phyloP scores from a whole-genome alignment of 306 rosid genomes.

The Ceratonia siliqua region DNA sequence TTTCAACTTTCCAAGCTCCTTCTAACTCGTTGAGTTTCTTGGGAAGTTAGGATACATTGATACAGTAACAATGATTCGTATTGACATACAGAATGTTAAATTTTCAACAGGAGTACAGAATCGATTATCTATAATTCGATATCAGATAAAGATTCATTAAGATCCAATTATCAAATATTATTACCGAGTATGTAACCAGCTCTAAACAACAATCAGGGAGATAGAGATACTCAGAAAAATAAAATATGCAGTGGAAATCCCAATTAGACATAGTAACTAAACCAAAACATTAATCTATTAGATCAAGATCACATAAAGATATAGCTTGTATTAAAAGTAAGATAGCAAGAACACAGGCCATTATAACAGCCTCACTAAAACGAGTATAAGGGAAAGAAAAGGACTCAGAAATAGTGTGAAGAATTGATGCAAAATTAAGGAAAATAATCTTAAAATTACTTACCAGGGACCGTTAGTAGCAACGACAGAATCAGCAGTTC shows the following conservation, averaged over 20 bases:
- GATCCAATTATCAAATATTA: neutral
- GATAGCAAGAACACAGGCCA: no score
- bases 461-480: slow-evolving; percentile 62
- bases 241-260: neutral
- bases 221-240: neutral
- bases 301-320: neutral
- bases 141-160: neutral
- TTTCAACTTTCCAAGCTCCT: slow-evolving; percentile 6
- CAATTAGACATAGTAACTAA: neutral
- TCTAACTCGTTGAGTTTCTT: neutral
- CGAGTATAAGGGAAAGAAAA: neutral
- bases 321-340: neutral
- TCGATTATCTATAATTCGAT: neutral
- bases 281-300: neutral
- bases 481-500: slow-evolving; percentile 73
- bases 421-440: neutral
- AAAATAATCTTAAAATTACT: neutral
- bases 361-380: no score
- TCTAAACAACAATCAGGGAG: neutral
- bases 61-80: slow-evolving; percentile 8
- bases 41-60: neutral
- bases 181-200: neutral
- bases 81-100: neutral
- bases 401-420: neutral
- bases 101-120: neutral